Conservation (phyloP, 192 early-diverging fungal species). For the Coemansia sp. region DNA sequence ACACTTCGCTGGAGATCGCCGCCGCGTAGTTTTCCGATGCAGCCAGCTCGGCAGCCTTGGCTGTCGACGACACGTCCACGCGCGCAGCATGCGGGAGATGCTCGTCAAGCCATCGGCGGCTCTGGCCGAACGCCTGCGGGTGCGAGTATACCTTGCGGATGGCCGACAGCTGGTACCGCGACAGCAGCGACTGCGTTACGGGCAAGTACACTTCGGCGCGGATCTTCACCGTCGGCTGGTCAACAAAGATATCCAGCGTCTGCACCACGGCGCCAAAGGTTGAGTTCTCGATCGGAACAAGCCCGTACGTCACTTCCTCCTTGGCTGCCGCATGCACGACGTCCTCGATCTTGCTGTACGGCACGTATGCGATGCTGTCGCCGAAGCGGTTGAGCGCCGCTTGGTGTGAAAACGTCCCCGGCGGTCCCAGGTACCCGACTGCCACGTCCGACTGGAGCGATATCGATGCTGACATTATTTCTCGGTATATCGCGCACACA, state of each 20-base stretch:
- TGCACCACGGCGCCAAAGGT: conserved; percentile 80
- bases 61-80: conserved; percentile 77
- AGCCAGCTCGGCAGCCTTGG: conserved; percentile 85
- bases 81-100: conserved; percentile 72
- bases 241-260: conserved; percentile 77
- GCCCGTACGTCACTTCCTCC: conserved; percentile 76
- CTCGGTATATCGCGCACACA: conserved; percentile 68
- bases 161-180: conserved; percentile 58
- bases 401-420: conserved; percentile 89
- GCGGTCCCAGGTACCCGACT: conserved; percentile 88
- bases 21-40: conserved; percentile 73
- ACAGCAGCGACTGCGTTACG: conserved; percentile 80
- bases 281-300: conserved; percentile 97
- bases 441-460: conserved; percentile 75
- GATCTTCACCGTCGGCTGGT: conserved; percentile 61
- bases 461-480: conserved; percentile 90
- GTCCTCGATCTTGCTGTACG: conserved; percentile 68
- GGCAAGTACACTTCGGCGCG: conserved; percentile 78
- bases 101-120: conserved; percentile 67
- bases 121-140: conserved; percentile 80
- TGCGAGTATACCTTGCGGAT: conserved; percentile 81
- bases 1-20: conserved; percentile 77
- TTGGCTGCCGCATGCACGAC: conserved; percentile 78
- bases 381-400: conserved; percentile 77
- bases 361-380: conserved; percentile 71